Percentiles rank a stretch among this genome's conserved stretches.
phyloP scores from a whole-genome alignment of 192 early-diverging fungal genomes.

The Coemansia sp. region DNA sequence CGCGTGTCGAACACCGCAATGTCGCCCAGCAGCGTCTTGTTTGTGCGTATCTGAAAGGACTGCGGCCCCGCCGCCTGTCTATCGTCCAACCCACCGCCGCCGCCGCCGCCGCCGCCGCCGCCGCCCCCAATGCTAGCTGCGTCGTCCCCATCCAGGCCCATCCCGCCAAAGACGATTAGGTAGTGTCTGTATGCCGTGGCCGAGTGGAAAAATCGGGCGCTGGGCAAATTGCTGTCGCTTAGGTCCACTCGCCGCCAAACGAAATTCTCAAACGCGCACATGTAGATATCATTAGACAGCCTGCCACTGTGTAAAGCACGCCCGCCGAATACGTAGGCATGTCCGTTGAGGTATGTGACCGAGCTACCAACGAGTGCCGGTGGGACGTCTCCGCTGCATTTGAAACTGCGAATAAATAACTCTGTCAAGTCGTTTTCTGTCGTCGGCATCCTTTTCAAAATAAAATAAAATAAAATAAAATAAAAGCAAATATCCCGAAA shows the following conservation, averaged over 20 bases:
- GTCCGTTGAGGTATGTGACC: constrained; percentile 58
- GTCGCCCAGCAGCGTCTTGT: constrained; percentile 69
- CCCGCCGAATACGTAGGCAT: constrained; percentile 70
- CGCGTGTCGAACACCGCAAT: constrained; percentile 62
- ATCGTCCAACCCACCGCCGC: constrained; percentile 17
- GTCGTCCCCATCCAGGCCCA: constrained; percentile 59
- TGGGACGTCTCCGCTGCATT: constrained; percentile 67
- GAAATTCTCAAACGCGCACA: constrained; percentile 62
- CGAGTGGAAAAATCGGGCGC: constrained; percentile 72
- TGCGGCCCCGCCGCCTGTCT: constrained; percentile 27
- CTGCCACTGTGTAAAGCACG: constrained; percentile 63
- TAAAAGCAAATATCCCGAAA: constrained; percentile 1
- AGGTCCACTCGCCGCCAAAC: constrained; percentile 60
- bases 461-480: neutral
- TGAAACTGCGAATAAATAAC: constrained; percentile 52
- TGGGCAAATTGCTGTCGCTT: constrained; percentile 4
- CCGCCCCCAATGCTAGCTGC: constrained; percentile 9
- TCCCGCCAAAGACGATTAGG: constrained; percentile 76
- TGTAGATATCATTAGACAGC: constrained; percentile 69
- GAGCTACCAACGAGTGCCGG: constrained; percentile 72
- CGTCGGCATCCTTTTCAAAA: constrained; percentile 25
- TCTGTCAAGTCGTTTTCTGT: constrained; percentile 48
- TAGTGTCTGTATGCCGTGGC: constrained; percentile 65
- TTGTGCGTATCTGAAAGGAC: constrained; percentile 52
- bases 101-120: no score